Percentiles rank a stretch among this genome's conserved stretches.
phyloP scores from a whole-genome alignment of 108 stramenopile genomes.

The Stephanodiscus minutulus region DNA sequence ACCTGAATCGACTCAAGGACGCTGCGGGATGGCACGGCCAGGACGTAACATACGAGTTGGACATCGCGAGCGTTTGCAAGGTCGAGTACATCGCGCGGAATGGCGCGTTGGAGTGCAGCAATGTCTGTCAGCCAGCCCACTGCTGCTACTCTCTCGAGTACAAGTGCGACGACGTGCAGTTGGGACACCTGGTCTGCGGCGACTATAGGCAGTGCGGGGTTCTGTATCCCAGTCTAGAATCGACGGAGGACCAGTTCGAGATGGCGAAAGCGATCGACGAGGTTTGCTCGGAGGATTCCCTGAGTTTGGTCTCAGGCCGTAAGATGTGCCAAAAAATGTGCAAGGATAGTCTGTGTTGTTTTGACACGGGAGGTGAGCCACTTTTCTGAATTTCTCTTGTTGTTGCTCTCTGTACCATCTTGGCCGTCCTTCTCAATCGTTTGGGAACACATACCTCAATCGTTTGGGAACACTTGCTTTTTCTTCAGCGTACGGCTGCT shows the following conservation, averaged over 20 bases:
- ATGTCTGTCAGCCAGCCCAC: slow-evolving; percentile 42
- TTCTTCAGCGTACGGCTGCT: slow-evolving; percentile 25
- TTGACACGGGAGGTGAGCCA: slow-evolving; percentile 29
- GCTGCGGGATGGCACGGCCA: slow-evolving; percentile 28
- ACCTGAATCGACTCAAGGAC: slow-evolving; percentile 32
- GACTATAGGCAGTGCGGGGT: slow-evolving; percentile 28
- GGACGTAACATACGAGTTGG: slow-evolving; percentile 17
- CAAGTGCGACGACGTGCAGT: slow-evolving; percentile 25
- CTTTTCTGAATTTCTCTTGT: not conserved
- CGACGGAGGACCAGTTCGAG: slow-evolving; percentile 13
- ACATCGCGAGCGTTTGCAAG: slow-evolving; percentile 26
- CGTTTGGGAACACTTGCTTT: too few relatives aligned
- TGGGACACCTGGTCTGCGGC: slow-evolving; percentile 32
- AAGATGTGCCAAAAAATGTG: slow-evolving; percentile 29
- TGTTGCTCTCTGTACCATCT: not conserved
- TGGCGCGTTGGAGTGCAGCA: slow-evolving; percentile 44
- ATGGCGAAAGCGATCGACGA: slow-evolving; percentile 34
- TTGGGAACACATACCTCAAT: not conserved
- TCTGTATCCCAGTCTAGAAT: slow-evolving; percentile 26
- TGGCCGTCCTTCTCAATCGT: not conserved
- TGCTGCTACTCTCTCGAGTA: slow-evolving; percentile 40
- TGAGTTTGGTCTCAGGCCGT: slow-evolving; percentile 15
- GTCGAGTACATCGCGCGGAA: slow-evolving; percentile 34
- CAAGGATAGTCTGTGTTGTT: slow-evolving; percentile 35
- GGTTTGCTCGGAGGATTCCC: slow-evolving; percentile 19